phyloP scores from a whole-genome alignment of 202 grass and related monocot species.

The Dendrocalamus latiflorus region DNA sequence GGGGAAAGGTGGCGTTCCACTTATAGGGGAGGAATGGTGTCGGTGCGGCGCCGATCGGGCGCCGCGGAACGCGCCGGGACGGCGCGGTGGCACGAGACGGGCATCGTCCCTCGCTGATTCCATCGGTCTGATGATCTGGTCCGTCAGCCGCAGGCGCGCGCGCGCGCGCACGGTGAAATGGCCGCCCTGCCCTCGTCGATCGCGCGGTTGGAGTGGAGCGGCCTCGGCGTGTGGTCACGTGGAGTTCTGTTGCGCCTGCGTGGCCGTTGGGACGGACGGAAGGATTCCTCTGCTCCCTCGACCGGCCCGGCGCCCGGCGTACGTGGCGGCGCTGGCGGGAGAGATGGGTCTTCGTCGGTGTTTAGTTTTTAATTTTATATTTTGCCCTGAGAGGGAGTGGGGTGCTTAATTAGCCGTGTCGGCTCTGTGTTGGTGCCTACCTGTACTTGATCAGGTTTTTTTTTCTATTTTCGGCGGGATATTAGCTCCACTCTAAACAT shows the following conservation, averaged over 20 bases:
- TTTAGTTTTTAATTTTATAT: not conserved
- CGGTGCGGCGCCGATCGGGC: not conserved
- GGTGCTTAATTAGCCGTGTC: conserved; percentile 16
- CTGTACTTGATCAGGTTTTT: not conserved
- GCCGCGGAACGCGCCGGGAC: conserved; percentile 20
- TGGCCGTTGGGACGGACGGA: not conserved
- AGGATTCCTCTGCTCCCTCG: conserved; percentile 11
- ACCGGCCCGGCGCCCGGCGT: not conserved
- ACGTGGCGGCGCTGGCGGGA: not conserved
- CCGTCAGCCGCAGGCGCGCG: not conserved
- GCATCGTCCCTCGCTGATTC: not conserved
- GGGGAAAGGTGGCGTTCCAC: not conserved
- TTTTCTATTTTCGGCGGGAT: not conserved
- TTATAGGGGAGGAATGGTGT: not conserved
- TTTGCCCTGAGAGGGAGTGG: not conserved
- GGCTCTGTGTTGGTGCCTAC: not conserved
- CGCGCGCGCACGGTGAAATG: no score
- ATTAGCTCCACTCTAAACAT: no score
- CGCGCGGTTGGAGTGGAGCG: not conserved
- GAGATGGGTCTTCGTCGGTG: not conserved
- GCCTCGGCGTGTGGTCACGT: not conserved
- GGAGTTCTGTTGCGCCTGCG: not conserved
- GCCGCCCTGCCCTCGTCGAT: not conserved
- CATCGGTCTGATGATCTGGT: not conserved
- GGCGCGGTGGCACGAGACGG: not conserved